Evolutionary conservation across 306 rosid species (phyloP).

Genomic region (Geum urbanum): DNA sequence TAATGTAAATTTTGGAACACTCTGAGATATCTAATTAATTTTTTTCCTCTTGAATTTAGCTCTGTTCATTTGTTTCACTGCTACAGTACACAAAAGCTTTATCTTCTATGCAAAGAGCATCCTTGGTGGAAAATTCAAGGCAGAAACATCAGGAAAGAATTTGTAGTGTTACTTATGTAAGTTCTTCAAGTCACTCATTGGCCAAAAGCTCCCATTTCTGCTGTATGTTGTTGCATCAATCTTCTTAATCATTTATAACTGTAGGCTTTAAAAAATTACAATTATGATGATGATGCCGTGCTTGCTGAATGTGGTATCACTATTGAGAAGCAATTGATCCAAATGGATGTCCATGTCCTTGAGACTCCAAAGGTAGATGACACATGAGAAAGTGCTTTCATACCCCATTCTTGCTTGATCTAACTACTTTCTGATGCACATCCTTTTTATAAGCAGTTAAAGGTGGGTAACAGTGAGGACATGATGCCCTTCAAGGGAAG

Average conservation of each 20-base stretch:
- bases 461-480: slow-evolving; percentile 67
- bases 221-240: background rate
- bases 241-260: slow-evolving; percentile 24
- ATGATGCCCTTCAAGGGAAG: slow-evolving; percentile 73
- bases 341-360: slow-evolving; percentile 75
- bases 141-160: slow-evolving; percentile 33
- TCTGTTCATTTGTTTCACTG: slow-evolving; percentile 74
- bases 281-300: slow-evolving; percentile 57
- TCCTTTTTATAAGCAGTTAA: slow-evolving; percentile 49
- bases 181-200: too few species aligned
- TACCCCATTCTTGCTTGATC: background rate
- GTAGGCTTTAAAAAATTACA: slow-evolving; percentile 53
- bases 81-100: slow-evolving; percentile 80
- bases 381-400: too few species aligned
- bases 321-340: slow-evolving; percentile 51
- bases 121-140: slow-evolving; percentile 77
- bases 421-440: slow-evolving; percentile 25
- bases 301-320: slow-evolving; percentile 68
- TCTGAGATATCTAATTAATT: background rate
- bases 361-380: slow-evolving; percentile 78
- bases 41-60: slow-evolving; percentile 33
- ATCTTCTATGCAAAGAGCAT: slow-evolving; percentile 67
- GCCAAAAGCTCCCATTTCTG: too few species aligned
- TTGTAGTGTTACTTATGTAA: too few species aligned
- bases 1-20: too few species aligned